Conservation (phyloP, 257 asterid species). For the Mitragyna speciosa region DNA sequence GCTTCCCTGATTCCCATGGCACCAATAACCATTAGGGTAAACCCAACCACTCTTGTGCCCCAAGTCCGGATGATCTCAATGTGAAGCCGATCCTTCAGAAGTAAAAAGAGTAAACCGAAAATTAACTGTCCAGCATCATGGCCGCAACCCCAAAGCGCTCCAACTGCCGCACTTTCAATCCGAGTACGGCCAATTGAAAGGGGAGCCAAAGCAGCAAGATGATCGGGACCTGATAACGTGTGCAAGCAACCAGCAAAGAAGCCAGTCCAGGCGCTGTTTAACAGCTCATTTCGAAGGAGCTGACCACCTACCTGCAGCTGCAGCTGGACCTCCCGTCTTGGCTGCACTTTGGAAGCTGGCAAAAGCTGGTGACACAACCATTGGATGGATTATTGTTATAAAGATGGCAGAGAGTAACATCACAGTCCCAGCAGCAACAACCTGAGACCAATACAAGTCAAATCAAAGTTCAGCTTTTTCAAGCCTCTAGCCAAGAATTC, state of each 20-base stretch:
- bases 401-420: slow-evolving; percentile 59
- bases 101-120: slow-evolving; percentile 74
- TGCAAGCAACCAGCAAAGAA: slow-evolving; percentile 98
- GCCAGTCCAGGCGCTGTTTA: slow-evolving; percentile 95
- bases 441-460: slow-evolving; percentile 43
- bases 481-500: no score
- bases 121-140: slow-evolving; percentile 96
- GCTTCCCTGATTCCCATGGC: slow-evolving; percentile 96
- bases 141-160: slow-evolving; percentile 99
- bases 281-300: slow-evolving; percentile 53
- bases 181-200: slow-evolving; percentile 85
- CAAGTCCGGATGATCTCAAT: slow-evolving; percentile 85
- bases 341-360: slow-evolving; percentile 63
- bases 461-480: not conserved
- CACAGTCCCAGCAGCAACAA: slow-evolving; percentile 48
- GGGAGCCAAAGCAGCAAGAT: slow-evolving; percentile 97
- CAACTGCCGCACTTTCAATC: slow-evolving; percentile 90
- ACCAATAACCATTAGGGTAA: slow-evolving; percentile 81
- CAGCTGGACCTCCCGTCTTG: slow-evolving; percentile 51
- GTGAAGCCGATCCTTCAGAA: slow-evolving; percentile 81
- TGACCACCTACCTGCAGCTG: slow-evolving; percentile 49
- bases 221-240: slow-evolving; percentile 97
- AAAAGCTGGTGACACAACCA: slow-evolving; percentile 64
- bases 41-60: slow-evolving; percentile 89
- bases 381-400: slow-evolving; percentile 54